A percentile compares a stretch with the other conserved stretches of the same genome.
Evolutionary conservation across 805 yeast species (phyloP).

Genomic region (Lipomyces mesembrius): DNA sequence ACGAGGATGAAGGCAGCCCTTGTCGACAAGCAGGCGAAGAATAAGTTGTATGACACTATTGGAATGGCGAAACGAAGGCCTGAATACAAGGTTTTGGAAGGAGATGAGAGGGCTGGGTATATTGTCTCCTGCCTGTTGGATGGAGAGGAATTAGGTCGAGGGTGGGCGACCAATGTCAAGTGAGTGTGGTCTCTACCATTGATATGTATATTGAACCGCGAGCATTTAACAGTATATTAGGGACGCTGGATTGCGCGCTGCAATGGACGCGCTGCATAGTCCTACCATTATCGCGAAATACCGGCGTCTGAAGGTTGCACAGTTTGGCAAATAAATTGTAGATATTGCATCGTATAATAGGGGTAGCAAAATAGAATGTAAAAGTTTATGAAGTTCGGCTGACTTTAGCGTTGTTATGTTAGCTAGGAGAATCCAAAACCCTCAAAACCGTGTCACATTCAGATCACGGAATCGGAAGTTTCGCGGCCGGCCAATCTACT

Average conservation of each 20-base stretch:
- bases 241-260: slow-evolving; percentile 84
- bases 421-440: not conserved
- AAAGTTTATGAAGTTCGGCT: too few species aligned
- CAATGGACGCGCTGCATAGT: slow-evolving; percentile 73
- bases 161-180: slow-evolving; percentile 68
- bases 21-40: slow-evolving; percentile 69
- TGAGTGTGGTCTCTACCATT: not conserved
- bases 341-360: slow-evolving; percentile 5
- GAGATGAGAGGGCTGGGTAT: slow-evolving; percentile 56
- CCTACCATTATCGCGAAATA: slow-evolving; percentile 65
- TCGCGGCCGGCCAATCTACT: too few species aligned
- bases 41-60: slow-evolving; percentile 67
- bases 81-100: slow-evolving; percentile 53
- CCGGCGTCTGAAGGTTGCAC: slow-evolving; percentile 29
- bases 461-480: too few species aligned
- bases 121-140: slow-evolving; percentile 69
- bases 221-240: not conserved
- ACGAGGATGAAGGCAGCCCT: slow-evolving; percentile 19
- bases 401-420: not conserved
- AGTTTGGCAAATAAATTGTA: slow-evolving; percentile 1
- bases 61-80: slow-evolving; percentile 76
- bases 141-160: slow-evolving; percentile 69
- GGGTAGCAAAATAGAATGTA: not conserved
- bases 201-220: not conserved
- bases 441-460: too few species aligned